Evolutionary conservation across 129 eudicot genomes (phyloP), one percentile per base, ranked within the genome.

Genomic region (Centella asiatica): DNA sequence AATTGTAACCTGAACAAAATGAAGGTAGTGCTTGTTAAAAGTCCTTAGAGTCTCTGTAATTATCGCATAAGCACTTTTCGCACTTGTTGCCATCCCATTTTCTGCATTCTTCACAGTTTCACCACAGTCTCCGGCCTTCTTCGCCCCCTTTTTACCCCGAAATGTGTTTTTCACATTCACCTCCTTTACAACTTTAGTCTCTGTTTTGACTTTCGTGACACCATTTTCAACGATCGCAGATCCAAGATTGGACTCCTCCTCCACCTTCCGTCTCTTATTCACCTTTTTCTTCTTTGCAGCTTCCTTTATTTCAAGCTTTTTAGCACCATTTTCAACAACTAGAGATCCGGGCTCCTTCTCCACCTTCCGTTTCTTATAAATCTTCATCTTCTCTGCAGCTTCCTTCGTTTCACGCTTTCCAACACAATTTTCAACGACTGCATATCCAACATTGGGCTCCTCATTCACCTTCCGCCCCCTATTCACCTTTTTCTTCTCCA

Each of bases 21-120:
- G 76, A 31, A 92, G 82, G 45, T 70, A 87, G 29, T 84, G 53
- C 60, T 60, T 84, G 62, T 87, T 81, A 34, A 84, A 92, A 2
- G 58, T 67, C 47, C 98, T 76, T 1, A 92, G 64, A 7, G 94
- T 82, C 18, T 87, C 96, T 0, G 78, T 84, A 20, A 87, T 96
- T 52, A 20, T 62, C 0, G 84, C 76, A 59, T 71, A 64, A 1
- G 32, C 85, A 65, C 80, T 77, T 50, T 68, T 83, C 42, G 70
- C 86, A 18, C 55, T 77, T 19, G 32, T 67, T 22, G 36, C 51
- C 7, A 48, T 57, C 26, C 13, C 60, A 33, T 19, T 33, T 4
- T 36, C 36, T 3, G 45, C 34, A 25, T 20, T 34, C 2, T 5
- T 32, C 54, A 9, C 62, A 8, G 25, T 60, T n/a, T 7, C 20